phyloP scores from a whole-genome alignment of 2,329 filamentous ascomycete species.

The Trichoderma brevicompactum region DNA sequence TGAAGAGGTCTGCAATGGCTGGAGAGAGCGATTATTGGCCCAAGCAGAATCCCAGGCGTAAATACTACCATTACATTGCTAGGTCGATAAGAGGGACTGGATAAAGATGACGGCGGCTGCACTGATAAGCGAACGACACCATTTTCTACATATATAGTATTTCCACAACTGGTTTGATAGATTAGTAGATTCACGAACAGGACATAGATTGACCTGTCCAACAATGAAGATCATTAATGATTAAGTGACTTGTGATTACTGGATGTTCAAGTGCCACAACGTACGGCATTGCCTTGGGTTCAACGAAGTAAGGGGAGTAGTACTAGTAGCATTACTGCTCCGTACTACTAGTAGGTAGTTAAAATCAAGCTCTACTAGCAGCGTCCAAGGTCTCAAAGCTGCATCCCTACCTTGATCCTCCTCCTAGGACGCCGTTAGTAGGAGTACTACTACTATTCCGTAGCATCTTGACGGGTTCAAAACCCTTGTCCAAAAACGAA shows the following conservation, averaged over 20 bases:
- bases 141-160: not conserved
- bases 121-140: conserved; percentile 27
- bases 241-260: too few relatives aligned
- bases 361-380: too few relatives aligned
- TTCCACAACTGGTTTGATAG: not conserved
- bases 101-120: conserved; percentile 24
- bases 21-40: conserved; percentile 75
- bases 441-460: too few relatives aligned
- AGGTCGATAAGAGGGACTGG: conserved; percentile 1
- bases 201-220: not conserved
- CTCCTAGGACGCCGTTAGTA: too few relatives aligned
- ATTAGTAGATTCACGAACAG: conserved; percentile 5
- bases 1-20: conserved; percentile 84
- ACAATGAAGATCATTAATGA: too few relatives aligned
- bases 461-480: not conserved
- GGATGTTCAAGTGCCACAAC: too few relatives aligned
- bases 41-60: conserved; percentile 58
- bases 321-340: too few relatives aligned
- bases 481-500: not conserved
- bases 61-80: conserved; percentile 15
- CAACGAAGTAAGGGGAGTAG: too few relatives aligned
- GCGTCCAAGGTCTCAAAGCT: too few relatives aligned
- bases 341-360: too few relatives aligned
- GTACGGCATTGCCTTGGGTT: too few relatives aligned
- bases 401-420: too few relatives aligned